These are phyloP conservation scores for Cruciata laevipes DNA, from an alignment of 257 asterid genomes.

Conservation along the genomic window DNA sequence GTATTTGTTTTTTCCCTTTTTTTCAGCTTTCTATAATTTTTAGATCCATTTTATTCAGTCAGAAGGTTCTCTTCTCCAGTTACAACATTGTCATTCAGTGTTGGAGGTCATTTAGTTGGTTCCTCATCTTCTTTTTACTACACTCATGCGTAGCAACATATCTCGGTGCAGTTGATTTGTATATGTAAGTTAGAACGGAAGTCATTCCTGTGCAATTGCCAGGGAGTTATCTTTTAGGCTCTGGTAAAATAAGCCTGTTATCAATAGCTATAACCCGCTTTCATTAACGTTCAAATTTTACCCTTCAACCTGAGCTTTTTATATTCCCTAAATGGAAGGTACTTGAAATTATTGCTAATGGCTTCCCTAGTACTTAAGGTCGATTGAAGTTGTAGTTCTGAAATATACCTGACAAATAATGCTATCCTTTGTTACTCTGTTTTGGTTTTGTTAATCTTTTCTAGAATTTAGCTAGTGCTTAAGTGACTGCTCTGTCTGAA, in stretches of 20 bases:
- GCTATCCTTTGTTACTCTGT: neutral
- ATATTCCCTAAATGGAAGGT: neutral
- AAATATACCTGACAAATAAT: neutral
- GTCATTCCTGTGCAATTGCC: neutral
- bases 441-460: neutral
- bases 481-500: neutral
- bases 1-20: neutral
- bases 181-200: neutral
- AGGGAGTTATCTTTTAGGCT: neutral
- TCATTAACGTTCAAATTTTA: neutral
- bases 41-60: neutral
- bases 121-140: too few relatives aligned
- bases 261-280: neutral
- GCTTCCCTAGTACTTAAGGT: neutral
- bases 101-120: neutral
- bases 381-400: neutral
- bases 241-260: neutral
- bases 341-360: neutral
- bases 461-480: neutral
- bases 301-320: neutral
- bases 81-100: neutral
- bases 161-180: neutral
- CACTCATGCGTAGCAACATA: neutral
- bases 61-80: neutral
- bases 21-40: neutral